Conservation (phyloP, 208 protist genomes). For the Histomonas meleagridis region DNA sequence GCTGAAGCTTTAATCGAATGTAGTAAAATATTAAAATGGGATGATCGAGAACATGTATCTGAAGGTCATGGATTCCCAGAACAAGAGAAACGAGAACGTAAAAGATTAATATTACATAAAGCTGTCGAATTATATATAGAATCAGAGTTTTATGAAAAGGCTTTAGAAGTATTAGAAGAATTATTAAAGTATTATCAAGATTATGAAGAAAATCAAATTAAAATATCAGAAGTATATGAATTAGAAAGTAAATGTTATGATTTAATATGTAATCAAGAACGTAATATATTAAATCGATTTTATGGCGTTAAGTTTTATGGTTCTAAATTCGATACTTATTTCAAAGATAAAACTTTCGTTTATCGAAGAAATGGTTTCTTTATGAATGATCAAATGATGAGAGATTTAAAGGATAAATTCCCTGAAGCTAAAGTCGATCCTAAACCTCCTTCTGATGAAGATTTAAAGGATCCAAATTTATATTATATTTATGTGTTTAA, state of each 20-base stretch:
- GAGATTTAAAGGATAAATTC: neutral
- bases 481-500: neutral
- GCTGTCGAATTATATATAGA: neutral
- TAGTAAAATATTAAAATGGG: neutral
- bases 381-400: neutral
- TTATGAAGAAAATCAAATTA: too few species aligned
- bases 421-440: neutral
- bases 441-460: neutral
- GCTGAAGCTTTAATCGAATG: neutral
- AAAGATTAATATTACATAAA: neutral
- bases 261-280: neutral
- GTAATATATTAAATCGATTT: neutral
- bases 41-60: neutral
- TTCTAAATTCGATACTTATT: neutral
- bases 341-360: neutral
- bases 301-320: neutral
- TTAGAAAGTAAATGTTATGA: neutral
- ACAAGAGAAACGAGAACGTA: neutral
- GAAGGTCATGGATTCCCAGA: neutral
- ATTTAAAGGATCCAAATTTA: neutral
- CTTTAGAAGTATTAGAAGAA: neutral
- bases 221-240: neutral
- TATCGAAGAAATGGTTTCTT: conserved; percentile 1
- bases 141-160: neutral
- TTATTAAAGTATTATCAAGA: neutral